Evolutionary conservation across 148 eudicot genomes (phyloP), one percentile per base, ranked within the genome.

Genomic region (Fallopia convolvulus): DNA sequence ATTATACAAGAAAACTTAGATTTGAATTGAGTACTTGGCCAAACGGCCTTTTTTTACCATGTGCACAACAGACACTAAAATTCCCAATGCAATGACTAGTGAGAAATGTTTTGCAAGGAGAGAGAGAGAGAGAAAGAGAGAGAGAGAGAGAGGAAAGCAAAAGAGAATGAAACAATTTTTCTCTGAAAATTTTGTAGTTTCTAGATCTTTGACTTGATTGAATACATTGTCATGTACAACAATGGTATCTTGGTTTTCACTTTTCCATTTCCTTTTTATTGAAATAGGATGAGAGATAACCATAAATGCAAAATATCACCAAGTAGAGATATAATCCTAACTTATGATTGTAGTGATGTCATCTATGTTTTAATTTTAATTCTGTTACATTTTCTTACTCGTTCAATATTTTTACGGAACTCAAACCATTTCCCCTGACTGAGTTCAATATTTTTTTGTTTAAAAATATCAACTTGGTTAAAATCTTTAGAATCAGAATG

Each of bases 231-330:
- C 8, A 0, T 60, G 61, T 55, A 53, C n/a, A 53, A 5, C 23
- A 18, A 60, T 11, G 70, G 70, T 65, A 65, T 65, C 70, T 65
- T 65, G 70, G 14, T 65, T 30, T 50, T 44, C 47, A 44, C 47
- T 44, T 44, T 65, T 4, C 39, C 70, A 12, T 65, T 65, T 63
- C 70, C 70, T 18, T 63, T 61, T 65, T 65, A 17, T 65, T 65
- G 32, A 32, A 58, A 58, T 50, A 3, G 9, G 23, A 55, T 26
- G 33, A 61, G 13, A 26, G 13, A 61, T 26, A 23, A 6, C 2
- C 9, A 61, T 23, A 26, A 23, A 23, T 21, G 7, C n/a, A 55
- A 48, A 10, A 48, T 48, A 52, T 52, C 56, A 17, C 56, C 5
- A 14, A 52, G 56, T 52, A 52, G n/a, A 52, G 56, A 55, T 55